A percentile compares a stretch with the other conserved stretches of the same genome.
phyloP scores from a whole-genome alignment of 1,139 yeast species.

The Suhomyces bribrorum region DNA sequence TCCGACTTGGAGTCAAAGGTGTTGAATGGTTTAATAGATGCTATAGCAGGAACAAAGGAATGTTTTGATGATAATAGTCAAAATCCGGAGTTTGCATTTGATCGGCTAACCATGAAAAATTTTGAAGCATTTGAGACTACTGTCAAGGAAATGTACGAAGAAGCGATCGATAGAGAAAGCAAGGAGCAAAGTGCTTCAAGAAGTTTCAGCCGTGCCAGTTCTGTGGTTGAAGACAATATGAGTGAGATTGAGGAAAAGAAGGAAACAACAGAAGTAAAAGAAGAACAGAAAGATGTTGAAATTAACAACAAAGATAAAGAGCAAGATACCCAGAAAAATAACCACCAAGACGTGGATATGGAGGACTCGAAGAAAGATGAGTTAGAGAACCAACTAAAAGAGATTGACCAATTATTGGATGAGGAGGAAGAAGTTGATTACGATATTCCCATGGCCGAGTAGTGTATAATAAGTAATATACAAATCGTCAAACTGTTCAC shows the following conservation, averaged over 20 bases:
- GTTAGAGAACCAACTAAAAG: conserved; percentile 25
- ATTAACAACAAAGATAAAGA: conserved; percentile 7
- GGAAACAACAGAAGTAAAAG: conserved; percentile 5
- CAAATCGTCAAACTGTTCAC: not conserved
- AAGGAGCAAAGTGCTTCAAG: conserved; percentile 10
- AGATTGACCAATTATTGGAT: conserved; percentile 40
- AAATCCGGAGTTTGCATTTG: conserved; percentile 39
- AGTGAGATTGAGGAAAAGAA: conserved; percentile 13
- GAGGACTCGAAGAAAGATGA: conserved; percentile 9
- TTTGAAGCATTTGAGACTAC: conserved; percentile 44
- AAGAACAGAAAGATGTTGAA: conserved; percentile 14
- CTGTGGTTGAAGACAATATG: conserved; percentile 13
- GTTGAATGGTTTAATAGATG: conserved; percentile 35
- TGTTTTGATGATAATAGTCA: conserved; percentile 26
- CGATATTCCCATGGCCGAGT: conserved; percentile 28
- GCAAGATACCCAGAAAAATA: conserved; percentile 4
- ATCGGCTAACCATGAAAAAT: conserved; percentile 46
- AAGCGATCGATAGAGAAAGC: conserved; percentile 27
- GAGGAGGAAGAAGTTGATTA: conserved; percentile 47
- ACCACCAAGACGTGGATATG: conserved; percentile 10
- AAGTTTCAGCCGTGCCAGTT: conserved; percentile 15
- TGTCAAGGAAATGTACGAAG: conserved; percentile 30
- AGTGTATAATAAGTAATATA: conserved; percentile 2
- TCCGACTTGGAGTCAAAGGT: conserved; percentile 32
- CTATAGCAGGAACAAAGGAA: conserved; percentile 36